Conservation (phyloP, 495 filamentous ascomycete genomes). For the Antarctomyces pellizariae region DNA sequence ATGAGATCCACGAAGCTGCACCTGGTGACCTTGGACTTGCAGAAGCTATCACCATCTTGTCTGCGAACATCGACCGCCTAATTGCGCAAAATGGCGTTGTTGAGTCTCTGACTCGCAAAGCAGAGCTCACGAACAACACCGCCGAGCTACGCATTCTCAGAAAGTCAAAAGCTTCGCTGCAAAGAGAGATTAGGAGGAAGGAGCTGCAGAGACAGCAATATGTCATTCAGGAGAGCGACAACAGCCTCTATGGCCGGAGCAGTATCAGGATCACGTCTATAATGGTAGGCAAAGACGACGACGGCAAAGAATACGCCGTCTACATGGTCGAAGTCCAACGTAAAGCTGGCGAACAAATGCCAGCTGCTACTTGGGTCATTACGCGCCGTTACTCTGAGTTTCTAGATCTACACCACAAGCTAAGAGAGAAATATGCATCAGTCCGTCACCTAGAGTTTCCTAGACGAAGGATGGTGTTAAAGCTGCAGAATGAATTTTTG, state of each 20-base stretch:
- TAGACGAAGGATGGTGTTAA: conserved; percentile 77
- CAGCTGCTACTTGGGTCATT: conserved; percentile 60
- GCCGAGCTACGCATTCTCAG: conserved; percentile 79
- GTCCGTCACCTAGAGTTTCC: conserved; percentile 85
- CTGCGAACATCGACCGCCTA: conserved; percentile 73
- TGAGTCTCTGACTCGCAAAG: conserved; percentile 77
- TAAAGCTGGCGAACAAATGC: conserved; percentile 74
- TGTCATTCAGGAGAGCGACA: conserved; percentile 92
- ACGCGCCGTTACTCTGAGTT: conserved; percentile 86
- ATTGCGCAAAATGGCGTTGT: conserved; percentile 73
- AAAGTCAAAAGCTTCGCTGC: conserved; percentile 82
- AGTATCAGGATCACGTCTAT: conserved; percentile 75
- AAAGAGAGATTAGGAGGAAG: conserved; percentile 78
- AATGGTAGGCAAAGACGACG: conserved; percentile 74
- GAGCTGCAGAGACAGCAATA: conserved; percentile 95
- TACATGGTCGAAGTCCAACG: conserved; percentile 85
- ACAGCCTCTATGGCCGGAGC: conserved; percentile 83
- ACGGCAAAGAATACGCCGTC: conserved; percentile 80
- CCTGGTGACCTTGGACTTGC: conserved; percentile 86
- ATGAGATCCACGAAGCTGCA: conserved; percentile 82
- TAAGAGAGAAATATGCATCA: conserved; percentile 61
- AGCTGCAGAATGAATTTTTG: conserved; percentile 83
- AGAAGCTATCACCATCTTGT: conserved; percentile 71
- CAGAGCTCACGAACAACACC: conserved; percentile 88
- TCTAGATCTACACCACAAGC: conserved; percentile 76